Percentiles rank a stretch among this genome's conserved stretches.
These are phyloP conservation scores for Gracilaria gracilis DNA, from an alignment of 23 red algal genomes.

Conservation along the genomic window DNA sequence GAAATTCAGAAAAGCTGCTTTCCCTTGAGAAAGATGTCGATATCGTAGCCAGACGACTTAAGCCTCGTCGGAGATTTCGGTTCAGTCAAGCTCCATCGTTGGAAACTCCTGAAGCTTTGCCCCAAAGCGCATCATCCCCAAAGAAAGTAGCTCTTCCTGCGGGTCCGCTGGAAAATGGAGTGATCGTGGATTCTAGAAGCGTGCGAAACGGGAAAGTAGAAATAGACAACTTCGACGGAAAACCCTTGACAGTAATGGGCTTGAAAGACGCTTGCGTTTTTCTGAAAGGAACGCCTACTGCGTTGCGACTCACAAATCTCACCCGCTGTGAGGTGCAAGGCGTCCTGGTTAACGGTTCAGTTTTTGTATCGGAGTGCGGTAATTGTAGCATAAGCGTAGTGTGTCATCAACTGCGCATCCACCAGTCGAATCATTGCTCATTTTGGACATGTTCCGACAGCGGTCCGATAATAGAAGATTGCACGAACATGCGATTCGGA, in stretches of 20 bases:
- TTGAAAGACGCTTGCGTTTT: background rate
- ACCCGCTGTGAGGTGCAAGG: constrained; percentile 15
- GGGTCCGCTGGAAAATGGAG: background rate
- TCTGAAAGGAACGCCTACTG: constrained; percentile 2
- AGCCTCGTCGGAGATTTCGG: constrained; percentile 12
- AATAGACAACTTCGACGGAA: background rate
- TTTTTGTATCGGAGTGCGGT: constrained; percentile 20
- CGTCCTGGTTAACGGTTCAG: background rate
- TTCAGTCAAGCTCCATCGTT: background rate
- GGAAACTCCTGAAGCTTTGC: background rate
- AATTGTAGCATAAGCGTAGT: background rate
- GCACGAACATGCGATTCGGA: constrained; percentile 12
- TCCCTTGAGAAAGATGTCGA: constrained; percentile 8
- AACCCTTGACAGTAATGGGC: background rate
- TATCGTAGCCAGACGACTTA: background rate
- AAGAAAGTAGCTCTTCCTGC: background rate
- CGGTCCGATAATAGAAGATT: constrained; percentile 15
- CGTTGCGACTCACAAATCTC: constrained; percentile 4
- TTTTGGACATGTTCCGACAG: constrained; percentile 25
- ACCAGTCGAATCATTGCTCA: background rate
- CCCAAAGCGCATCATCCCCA: background rate
- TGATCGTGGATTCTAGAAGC: constrained; percentile 8
- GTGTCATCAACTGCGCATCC: constrained; percentile 31
- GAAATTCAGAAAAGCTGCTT: constrained; percentile 22
- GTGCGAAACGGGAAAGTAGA: constrained; percentile 25